These are phyloP conservation scores for Choanephora cucurbitarum DNA, from an alignment of 371 early-diverging fungal species.

Conservation along the genomic window DNA sequence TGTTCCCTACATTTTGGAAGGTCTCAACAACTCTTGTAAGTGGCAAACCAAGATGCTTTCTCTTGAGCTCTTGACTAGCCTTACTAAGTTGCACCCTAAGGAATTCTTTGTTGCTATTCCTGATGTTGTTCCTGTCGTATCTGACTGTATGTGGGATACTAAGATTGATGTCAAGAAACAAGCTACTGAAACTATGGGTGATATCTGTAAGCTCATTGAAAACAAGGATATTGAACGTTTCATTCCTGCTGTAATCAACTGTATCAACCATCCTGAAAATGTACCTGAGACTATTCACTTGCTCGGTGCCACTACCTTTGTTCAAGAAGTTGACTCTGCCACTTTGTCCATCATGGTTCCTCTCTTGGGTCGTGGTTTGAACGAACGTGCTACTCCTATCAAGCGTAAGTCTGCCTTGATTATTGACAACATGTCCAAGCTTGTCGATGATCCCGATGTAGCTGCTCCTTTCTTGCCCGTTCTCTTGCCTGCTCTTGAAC, in stretches of 20 bases:
- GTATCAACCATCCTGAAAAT: slow-evolving; percentile 69
- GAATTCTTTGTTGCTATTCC: slow-evolving; percentile 65
- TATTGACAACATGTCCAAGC: slow-evolving; percentile 86
- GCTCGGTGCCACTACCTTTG: slow-evolving; percentile 77
- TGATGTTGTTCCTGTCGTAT: slow-evolving; percentile 71
- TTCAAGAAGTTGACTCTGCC: slow-evolving; percentile 76
- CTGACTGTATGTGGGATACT: slow-evolving; percentile 77
- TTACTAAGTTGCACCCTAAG: slow-evolving; percentile 57
- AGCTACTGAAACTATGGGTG: slow-evolving; percentile 55
- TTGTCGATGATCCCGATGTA: slow-evolving; percentile 77
- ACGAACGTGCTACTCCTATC: slow-evolving; percentile 62
- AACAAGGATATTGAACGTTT: slow-evolving; percentile 71
- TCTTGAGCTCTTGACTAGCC: slow-evolving; percentile 53
- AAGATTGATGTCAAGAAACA: slow-evolving; percentile 63
- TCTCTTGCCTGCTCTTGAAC: slow-evolving; percentile 77
- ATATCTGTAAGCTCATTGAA: slow-evolving; percentile 55
- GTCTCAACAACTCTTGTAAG: slow-evolving; percentile 66
- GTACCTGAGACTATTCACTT: slow-evolving; percentile 67
- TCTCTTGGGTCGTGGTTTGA: slow-evolving; percentile 76
- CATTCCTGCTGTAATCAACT: slow-evolving; percentile 63
- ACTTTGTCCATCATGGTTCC: slow-evolving; percentile 85
- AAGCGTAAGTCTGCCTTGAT: slow-evolving; percentile 83
- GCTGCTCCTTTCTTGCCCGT: slow-evolving; percentile 83
- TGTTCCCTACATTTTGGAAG: slow-evolving; percentile 62
- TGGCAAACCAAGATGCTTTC: slow-evolving; percentile 79